Conservation (phyloP, 176 grass and related monocot genomes). For the Areca catechu region DNA sequence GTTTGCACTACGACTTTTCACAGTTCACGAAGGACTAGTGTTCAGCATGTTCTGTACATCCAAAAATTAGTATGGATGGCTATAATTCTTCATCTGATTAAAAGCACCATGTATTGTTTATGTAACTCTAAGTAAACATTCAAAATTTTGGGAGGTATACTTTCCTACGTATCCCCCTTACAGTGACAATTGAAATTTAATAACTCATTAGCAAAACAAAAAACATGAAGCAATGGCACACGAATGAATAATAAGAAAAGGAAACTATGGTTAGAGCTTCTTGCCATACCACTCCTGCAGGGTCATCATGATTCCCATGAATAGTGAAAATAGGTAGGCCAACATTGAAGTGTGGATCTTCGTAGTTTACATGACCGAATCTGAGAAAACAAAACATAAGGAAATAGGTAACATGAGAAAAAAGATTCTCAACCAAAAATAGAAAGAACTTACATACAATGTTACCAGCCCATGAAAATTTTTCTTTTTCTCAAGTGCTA, state of each 20-base stretch:
- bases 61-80: no score
- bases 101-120: no score
- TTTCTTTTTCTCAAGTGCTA: no score
- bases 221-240: not conserved
- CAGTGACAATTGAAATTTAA: not conserved
- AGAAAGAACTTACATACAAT: no score
- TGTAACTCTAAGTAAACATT: no score
- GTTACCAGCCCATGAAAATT: no score
- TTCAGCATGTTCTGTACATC: no score
- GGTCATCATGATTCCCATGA: conserved; percentile 77
- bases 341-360: conserved; percentile 70
- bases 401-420: not conserved
- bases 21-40: no score
- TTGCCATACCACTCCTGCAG: conserved; percentile 61
- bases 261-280: not conserved
- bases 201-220: not conserved
- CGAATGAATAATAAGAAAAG: not conserved
- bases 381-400: conserved; percentile 23
- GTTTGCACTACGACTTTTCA: no score
- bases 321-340: conserved; percentile 82
- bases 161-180: no score
- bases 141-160: no score
- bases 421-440: not conserved
- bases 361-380: conserved; percentile 70
- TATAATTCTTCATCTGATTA: no score